Conservation (phyloP, 2,329 filamentous ascomycete genomes). For the Aspergillus ruber region DNA sequence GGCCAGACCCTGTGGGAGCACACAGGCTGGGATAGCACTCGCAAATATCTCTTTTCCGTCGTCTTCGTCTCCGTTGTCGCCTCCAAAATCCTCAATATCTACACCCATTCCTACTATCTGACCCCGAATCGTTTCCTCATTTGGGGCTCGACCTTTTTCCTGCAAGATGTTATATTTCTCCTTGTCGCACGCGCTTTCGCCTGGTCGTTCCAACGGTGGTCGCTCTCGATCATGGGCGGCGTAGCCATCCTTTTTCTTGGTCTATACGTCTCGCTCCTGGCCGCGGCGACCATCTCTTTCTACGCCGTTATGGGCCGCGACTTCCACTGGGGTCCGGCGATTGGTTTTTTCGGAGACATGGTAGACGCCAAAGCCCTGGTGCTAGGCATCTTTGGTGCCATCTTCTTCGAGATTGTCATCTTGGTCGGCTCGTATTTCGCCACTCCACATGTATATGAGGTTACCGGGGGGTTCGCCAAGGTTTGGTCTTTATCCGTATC, state of each 20-base stretch:
- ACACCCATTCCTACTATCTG: constrained; percentile 18
- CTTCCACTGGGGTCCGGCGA: constrained; percentile 18
- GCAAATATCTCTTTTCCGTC: constrained; percentile 16
- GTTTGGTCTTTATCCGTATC: not conserved
- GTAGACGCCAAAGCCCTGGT: constrained; percentile 17
- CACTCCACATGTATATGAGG: constrained; percentile 12
- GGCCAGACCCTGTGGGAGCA: too few species aligned
- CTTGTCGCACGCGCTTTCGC: constrained; percentile 9
- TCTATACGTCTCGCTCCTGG: constrained; percentile 11
- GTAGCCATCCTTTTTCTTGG: constrained; percentile 8
- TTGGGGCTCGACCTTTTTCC: constrained; percentile 20
- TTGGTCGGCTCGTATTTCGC: constrained; percentile 9
- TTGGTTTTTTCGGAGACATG: constrained; percentile 17
- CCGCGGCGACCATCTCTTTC: constrained; percentile 15
- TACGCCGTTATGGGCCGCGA: constrained; percentile 14
- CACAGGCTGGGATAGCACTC: constrained; percentile 2
- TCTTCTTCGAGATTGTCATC: constrained; percentile 12
- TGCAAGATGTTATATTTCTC: constrained; percentile 16
- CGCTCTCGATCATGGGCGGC: constrained; percentile 7
- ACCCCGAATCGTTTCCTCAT: constrained; percentile 10
- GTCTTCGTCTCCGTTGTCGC: constrained; percentile 15
- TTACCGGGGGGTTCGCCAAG: constrained; percentile 3
- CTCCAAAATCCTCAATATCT: constrained; percentile 20
- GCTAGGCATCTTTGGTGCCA: constrained; percentile 10
- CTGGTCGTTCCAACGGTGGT: constrained; percentile 7